Base-by-base conservation (phyloP, 1,284 basidiomycete species). In the Xerocomus nothofagi region DNA sequence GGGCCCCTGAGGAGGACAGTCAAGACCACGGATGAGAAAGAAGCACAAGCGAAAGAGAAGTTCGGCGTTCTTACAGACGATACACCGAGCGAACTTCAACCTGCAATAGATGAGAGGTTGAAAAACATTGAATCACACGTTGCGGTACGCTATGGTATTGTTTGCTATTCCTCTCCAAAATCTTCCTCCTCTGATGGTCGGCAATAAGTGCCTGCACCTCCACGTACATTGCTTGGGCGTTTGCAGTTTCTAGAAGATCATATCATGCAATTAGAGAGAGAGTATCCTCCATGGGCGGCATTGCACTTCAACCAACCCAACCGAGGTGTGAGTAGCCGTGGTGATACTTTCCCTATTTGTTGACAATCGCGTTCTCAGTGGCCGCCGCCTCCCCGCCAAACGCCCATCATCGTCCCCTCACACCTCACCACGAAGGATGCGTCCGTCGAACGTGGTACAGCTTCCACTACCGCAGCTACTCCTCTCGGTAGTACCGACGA, bases 241-340 rank as follows among this genome's bases (percentile, higher is more conserved):
- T 67, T 91, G 11, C 80, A 80, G 56, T 82, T 80, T 54, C 65
- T 91, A 2, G 88, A 91, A 66, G 84, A 88, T 33, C 86, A 90
- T 59, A 77, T 91, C 49, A 75, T 86, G 31, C 75, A 76, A 43
- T 70, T 91, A 1, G 88, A 91, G 62, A 84, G 79, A 58, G 86
- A 90, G 46, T 88, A 87, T 58, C 88, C 88, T 2, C 86, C 88
- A 4, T 91, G 88, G 88, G 86, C 88, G 0, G 87, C 88, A 9
- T 69, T 90, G 20, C 88, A 90, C 61, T 90, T 90, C 62, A 88
- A 86, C 53, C 88, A 91, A 60, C 88, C 88, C 3, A 77, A 81
- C 60, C 80, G 88, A 49, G 85, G 83, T 17, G 88, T 90, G 70
- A 44, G 85, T 77, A n/a, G 43, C 33, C 24, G 34, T 20, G 21